These are phyloP conservation scores for Pecoramyces ruminantium DNA, from an alignment of 192 early-diverging fungal species.

Conservation along the genomic window DNA sequence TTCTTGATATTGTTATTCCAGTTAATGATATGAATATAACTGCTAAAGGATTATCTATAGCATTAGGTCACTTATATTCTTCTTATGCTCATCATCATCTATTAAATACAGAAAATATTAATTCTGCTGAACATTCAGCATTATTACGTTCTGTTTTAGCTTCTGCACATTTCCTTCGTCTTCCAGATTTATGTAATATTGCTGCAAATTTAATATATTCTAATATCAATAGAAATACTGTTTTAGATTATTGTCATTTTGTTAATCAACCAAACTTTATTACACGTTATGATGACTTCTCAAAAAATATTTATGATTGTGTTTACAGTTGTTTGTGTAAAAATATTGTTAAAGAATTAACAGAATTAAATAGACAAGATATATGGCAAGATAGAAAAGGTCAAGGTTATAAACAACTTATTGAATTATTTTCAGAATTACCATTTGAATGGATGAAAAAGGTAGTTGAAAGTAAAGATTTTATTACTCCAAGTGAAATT, in stretches of 20 bases:
- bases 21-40: slow-evolving; percentile 30
- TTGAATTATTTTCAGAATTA: slow-evolving; percentile 25
- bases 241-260: slow-evolving; percentile 29
- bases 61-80: slow-evolving; percentile 32
- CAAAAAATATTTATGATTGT: slow-evolving; percentile 22
- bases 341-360: slow-evolving; percentile 25
- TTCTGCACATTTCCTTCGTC: slow-evolving; percentile 24
- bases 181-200: slow-evolving; percentile 17
- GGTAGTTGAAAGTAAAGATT: slow-evolving; percentile 28
- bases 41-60: slow-evolving; percentile 25
- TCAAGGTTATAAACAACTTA: slow-evolving; percentile 27
- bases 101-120: not conserved
- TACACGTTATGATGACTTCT: slow-evolving; percentile 1
- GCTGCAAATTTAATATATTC: slow-evolving; percentile 20
- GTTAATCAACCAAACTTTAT: slow-evolving; percentile 13
- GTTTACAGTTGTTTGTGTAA: slow-evolving; percentile 25
- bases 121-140: slow-evolving; percentile 5
- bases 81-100: slow-evolving; percentile 13
- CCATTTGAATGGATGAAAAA: slow-evolving; percentile 47
- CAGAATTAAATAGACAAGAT: slow-evolving; percentile 6
- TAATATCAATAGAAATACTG: slow-evolving; percentile 16
- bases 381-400: slow-evolving; percentile 28
- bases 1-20: slow-evolving; percentile 13
- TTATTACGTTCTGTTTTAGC: slow-evolving; percentile 24
- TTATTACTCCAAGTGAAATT: slow-evolving; percentile 35